Base-by-base conservation (phyloP, 2,329 filamentous ascomycete genomes). In the Neopestalotiopsis rosae region DNA sequence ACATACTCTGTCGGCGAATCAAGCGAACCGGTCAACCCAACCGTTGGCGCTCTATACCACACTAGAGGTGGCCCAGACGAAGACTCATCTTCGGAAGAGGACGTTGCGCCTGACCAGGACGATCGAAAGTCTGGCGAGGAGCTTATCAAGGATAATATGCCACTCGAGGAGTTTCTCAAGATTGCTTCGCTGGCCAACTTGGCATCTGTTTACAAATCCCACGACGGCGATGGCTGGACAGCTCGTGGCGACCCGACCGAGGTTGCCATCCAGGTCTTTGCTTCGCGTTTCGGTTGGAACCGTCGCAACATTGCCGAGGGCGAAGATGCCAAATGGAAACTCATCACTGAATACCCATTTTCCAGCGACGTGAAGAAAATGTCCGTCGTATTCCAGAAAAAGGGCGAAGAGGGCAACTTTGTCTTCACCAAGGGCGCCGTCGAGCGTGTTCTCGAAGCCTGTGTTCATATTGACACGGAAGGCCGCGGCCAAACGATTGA, bases 361-460 rank as follows among this genome's bases (percentile, higher is more conserved):
- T 91, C 92, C 74, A 92, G 90, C 0, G 89, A 90, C 70, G 87
- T 92, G 72, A 93, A 93, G 82, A 89, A 90, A 70, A 93, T 93
- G 91, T 92, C 90, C 0, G 90, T 92, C 57, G 86, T 92, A 67
- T 91, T 90, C 78, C 79, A 81, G 69, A 73, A 83, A 66, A 82
- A 79, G 71, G 77, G 82, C 52, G 74, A 72, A 4, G 73, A 62
- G 14, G 66, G 78, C 32, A 74, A 75, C 12, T 76, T 70, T 32
- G 79, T 77, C 0, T 88, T 87, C 74, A 89, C 87, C 70, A 90
- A 90, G 75, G 89, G 89, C 69, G 91, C 91, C 2, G 91, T 92
- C 4, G 91, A 93, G 77, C 85, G 90, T 49, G 86, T 93, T 14
- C 81, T 93, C 30, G 86, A 87, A 30, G 84, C 86, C 14, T 93